Evolutionary conservation across 495 filamentous ascomycete species (phyloP), one percentile per base, ranked within the genome.

Genomic region (Hyphodiscus hymeniophilus): DNA sequence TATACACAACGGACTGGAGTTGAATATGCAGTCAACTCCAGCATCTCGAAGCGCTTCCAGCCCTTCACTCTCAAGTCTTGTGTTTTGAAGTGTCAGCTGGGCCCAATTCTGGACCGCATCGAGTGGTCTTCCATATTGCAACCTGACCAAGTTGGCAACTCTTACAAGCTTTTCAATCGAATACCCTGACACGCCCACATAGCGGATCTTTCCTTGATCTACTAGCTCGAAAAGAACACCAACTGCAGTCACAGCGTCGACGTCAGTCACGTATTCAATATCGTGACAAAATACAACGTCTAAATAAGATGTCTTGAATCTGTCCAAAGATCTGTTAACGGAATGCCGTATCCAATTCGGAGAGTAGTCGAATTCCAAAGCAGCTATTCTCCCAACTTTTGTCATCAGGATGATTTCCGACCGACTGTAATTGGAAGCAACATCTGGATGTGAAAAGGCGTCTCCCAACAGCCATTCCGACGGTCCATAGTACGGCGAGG

Each of bases 401-500:
- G 82, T 85, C 50, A 81, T 60, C 49, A 87, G 62, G 23, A 40
- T 45, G 10, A 30, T 22, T 7, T 48, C 51, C n/a, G 39, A 44
- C 1, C 48, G 39, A 16, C 2, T 17, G 32, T 44, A 50, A 10
- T 38, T 35, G 7, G 20, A 23, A 13, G 16, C 22, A 13, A 50
- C 16, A 11, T 65, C 73, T 28, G 80, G 65, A 30, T 80, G 77
- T 34, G 74, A 67, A 17, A 96, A 76, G 13, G 90, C 90, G 30
- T 73, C 71, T 60, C 89, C 90, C 45, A 96, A 81, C 32, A 96
- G 77, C 48, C 76, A 68, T 63, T 96, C 90, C 8, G 89, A 83
- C 5, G 91, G 90, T 3, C 89, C 90, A 64, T 96, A 96, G 73
- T 95, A 96, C 0, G 90, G 90, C 3, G 84, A 90, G 11, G 90